A percentile compares a stretch with the other conserved stretches of the same genome.
These are phyloP conservation scores for Rhodomyrtus psidioides DNA, from an alignment of 441 rosid genomes.

Conservation along the genomic window DNA sequence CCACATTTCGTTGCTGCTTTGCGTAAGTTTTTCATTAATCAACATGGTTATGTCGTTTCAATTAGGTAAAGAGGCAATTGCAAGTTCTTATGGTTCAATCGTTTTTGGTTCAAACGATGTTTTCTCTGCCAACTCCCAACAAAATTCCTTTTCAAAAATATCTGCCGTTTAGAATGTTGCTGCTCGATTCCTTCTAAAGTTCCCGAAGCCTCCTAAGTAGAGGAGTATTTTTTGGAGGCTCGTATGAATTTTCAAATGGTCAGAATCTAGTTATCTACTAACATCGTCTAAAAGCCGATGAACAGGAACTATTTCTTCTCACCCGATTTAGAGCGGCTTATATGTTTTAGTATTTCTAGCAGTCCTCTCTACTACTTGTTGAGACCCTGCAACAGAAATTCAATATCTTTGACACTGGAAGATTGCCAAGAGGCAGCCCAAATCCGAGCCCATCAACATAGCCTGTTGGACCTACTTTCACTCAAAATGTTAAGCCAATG, in stretches of 20 bases:
- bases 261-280: no score
- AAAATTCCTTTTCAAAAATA: neutral
- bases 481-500: no score
- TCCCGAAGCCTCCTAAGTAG: neutral
- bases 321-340: neutral
- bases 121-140: neutral
- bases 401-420: accelerated
- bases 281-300: no score
- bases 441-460: no score
- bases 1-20: neutral
- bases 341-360: neutral
- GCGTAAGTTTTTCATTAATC: neutral
- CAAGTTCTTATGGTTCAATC: neutral
- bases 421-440: no score
- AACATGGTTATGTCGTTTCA: neutral
- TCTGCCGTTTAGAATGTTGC: neutral
- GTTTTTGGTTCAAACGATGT: neutral
- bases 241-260: no score
- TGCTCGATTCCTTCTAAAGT: neutral
- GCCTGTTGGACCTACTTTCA: no score
- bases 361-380: no score
- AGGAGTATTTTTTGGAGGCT: no score
- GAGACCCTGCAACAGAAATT: no score
- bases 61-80: neutral
- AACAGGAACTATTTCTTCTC: no score